Evolutionary conservation across 306 rosid species (phyloP), one percentile per base, ranked within the genome.

Genomic region (Lithocarpus polystachyus): DNA sequence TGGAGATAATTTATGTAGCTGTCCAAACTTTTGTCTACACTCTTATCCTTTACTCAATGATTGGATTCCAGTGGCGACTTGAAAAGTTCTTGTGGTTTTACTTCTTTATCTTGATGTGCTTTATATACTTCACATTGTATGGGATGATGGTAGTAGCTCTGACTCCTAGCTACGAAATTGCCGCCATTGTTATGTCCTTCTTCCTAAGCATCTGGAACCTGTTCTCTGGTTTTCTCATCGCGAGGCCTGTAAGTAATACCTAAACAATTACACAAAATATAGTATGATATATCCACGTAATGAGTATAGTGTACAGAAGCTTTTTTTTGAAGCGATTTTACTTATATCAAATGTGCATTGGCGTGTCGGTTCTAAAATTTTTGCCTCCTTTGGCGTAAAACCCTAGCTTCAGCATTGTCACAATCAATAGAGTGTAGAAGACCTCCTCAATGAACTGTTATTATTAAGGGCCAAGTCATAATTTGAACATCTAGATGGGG

Each of bases 91-190:
- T 87, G 14, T 87, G 84, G 91, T 89, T 89, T 82, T 89, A 89
- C 89, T 89, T 71, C 87, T 89, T 83, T 78, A 71, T 87, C 37
- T 80, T 79, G 85, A 81, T 75, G 82, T 79, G 88, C 77, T 85
- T 83, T 57, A 81, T 85, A 76, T 86, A 73, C 85, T 89, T 86
- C 84, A 89, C 91, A 64, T 83, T 89, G 33, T 89, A 89, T 40
- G 93, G 93, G 28, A 86, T 89, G 91, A 86, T 89, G 93, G 71
- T 78, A 64, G 86, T 81, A 17, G 87, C 91, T 84, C 87, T 89
- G 3, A 89, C 90, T 61, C 91, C 91, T 22, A 83, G 83, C 75
- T 79, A 87, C 52, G 85, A 82, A 71, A 82, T 88, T 76, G 93
- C 93, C 40, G 82, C 89, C 68, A 78, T 86, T 67, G 69, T 78